Evolutionary conservation across 768 basidiomycete species (phyloP).

Genomic region (Mycena vitilis): DNA sequence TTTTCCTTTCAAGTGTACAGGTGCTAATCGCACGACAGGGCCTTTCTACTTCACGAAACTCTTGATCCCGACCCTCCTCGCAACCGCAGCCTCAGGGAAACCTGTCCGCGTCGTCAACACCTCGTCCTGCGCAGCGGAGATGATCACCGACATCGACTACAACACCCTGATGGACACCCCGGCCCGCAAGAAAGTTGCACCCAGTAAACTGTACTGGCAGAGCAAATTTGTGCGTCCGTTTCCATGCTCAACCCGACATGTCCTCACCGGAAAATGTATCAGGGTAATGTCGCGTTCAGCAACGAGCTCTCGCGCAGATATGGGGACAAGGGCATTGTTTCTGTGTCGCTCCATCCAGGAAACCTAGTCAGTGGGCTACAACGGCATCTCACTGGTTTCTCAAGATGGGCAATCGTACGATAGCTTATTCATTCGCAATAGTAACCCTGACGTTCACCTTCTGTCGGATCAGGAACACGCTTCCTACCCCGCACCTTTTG

Average conservation of each 20-base stretch:
- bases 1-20: no score
- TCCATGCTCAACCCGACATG: no score
- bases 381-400: constrained; percentile 9
- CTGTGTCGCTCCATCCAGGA: constrained; percentile 58
- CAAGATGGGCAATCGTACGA: constrained; percentile 9
- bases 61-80: constrained; percentile 58
- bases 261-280: no score
- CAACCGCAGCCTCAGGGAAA: constrained; percentile 49
- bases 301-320: constrained; percentile 58
- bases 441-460: no score
- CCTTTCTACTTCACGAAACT: constrained; percentile 69
- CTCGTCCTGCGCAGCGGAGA: constrained; percentile 35
- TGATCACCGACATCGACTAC: constrained; percentile 30
- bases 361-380: constrained; percentile 27
- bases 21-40: no score
- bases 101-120: constrained; percentile 52
- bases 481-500: constrained; percentile 48
- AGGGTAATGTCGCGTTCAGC: constrained; percentile 60
- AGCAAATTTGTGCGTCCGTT: constrained; percentile 40
- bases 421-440: no score
- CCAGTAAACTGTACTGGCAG: constrained; percentile 30
- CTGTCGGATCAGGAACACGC: constrained; percentile 14
- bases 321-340: constrained; percentile 53
- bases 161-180: constrained; percentile 40
- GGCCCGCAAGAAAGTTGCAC: constrained; percentile 31